Evolutionary conservation across 2,329 filamentous ascomycete genomes (phyloP).

Genomic region (Cytospora schulzeri): DNA sequence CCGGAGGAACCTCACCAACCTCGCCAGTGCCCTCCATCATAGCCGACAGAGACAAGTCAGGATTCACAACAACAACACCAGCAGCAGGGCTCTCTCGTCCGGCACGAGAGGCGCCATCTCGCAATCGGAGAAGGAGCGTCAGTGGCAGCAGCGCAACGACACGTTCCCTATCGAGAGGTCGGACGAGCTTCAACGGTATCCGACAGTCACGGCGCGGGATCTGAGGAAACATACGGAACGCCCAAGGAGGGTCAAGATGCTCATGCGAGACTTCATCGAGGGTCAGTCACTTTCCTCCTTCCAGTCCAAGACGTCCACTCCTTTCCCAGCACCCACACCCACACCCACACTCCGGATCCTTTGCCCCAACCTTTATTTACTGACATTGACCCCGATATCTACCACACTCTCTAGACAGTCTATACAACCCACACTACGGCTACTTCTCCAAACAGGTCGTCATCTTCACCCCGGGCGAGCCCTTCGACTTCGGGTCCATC

Average conservation of each 20-base stretch:
- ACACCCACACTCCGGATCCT: background rate
- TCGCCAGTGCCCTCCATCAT: slow-evolving; percentile 43
- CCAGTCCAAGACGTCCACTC: no score
- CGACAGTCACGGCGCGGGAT: slow-evolving; percentile 81
- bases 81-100: slow-evolving; percentile 31
- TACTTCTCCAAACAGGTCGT: slow-evolving; percentile 97
- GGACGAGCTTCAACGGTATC: slow-evolving; percentile 80
- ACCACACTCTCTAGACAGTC: slow-evolving; percentile 71
- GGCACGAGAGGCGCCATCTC: slow-evolving; percentile 33
- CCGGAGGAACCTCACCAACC: slow-evolving; percentile 45
- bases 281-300: slow-evolving; percentile 64
- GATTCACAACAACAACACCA: slow-evolving; percentile 10
- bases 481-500: slow-evolving; percentile 83
- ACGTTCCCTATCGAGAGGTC: slow-evolving; percentile 75
- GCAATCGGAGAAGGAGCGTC: slow-evolving; percentile 57
- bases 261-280: slow-evolving; percentile 96
- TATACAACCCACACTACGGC: slow-evolving; percentile 93
- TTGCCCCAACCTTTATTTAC: no score
- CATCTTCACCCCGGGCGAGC: slow-evolving; percentile 90
- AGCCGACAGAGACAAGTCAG: slow-evolving; percentile 42
- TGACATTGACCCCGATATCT: slow-evolving; percentile 17
- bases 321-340: background rate
- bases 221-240: slow-evolving; percentile 73
- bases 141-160: slow-evolving; percentile 84
- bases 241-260: slow-evolving; percentile 90